phyloP scores from a whole-genome alignment of 2,329 filamentous ascomycete genomes.

The Penicillium hordei region DNA sequence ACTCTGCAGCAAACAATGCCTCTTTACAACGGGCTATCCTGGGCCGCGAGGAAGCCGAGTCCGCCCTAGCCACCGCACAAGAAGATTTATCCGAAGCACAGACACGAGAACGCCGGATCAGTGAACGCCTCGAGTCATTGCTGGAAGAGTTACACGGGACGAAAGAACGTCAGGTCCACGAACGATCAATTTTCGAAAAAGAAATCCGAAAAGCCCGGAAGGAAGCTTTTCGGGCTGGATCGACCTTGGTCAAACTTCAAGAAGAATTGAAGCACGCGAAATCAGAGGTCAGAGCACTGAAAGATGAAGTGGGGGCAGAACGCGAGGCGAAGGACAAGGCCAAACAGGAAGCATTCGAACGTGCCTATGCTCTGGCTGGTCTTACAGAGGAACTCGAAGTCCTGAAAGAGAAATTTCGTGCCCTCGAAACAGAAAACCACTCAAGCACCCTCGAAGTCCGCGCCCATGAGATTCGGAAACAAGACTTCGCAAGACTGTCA shows the following conservation, averaged over 20 bases:
- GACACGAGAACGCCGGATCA: slow-evolving; percentile 45
- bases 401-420: slow-evolving; percentile 44
- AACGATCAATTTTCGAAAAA: slow-evolving; percentile 55
- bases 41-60: slow-evolving; percentile 49
- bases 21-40: slow-evolving; percentile 47
- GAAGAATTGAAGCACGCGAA: slow-evolving; percentile 49
- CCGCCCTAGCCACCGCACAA: slow-evolving; percentile 35
- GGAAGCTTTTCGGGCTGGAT: slow-evolving; percentile 59
- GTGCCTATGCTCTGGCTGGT: slow-evolving; percentile 47
- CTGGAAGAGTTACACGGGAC: slow-evolving; percentile 54
- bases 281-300: slow-evolving; percentile 49
- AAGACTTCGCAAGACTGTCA: slow-evolving; percentile 30
- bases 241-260: slow-evolving; percentile 55
- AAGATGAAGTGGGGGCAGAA: slow-evolving; percentile 54
- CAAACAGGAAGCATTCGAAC: slow-evolving; percentile 50
- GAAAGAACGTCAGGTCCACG: slow-evolving; percentile 52
- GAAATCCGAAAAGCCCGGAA: slow-evolving; percentile 57
- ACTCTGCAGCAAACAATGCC: slow-evolving; percentile 42
- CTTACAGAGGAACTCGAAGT: slow-evolving; percentile 47
- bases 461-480: slow-evolving; percentile 33
- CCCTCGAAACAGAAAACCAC: slow-evolving; percentile 40
- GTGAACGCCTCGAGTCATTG: slow-evolving; percentile 46
- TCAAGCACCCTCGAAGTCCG: slow-evolving; percentile 34
- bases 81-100: slow-evolving; percentile 44
- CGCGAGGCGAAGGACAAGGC: slow-evolving; percentile 48